phyloP scores from a whole-genome alignment of 805 yeast species.

The Ogataea kodamae region DNA sequence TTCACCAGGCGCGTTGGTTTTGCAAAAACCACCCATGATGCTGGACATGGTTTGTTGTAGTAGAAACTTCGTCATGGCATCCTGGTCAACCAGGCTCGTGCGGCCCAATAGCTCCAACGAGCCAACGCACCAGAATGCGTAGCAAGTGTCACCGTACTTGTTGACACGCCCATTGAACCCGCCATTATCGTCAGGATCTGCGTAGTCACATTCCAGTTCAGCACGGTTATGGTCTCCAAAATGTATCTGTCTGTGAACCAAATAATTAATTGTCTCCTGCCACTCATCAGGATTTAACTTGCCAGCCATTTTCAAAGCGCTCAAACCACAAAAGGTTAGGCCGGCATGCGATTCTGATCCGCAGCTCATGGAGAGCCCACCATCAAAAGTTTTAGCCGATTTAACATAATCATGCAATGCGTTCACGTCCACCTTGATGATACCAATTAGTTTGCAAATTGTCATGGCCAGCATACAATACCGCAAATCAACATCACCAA shows the following conservation, averaged over 20 bases:
- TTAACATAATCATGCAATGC: conserved; percentile 38
- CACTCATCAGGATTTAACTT: conserved; percentile 28
- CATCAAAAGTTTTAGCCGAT: conserved; percentile 44
- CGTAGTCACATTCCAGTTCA: conserved; percentile 30
- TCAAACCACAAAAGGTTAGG: conserved; percentile 78
- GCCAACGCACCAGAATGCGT: conserved; percentile 78
- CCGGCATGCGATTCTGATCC: conserved; percentile 78
- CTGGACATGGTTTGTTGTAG: conserved; percentile 54
- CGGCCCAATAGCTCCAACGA: conserved; percentile 44
- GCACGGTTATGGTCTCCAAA: conserved; percentile 31
- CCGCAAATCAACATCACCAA: conserved; percentile 68
- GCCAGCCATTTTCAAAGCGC: conserved; percentile 47
- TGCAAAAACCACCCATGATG: conserved; percentile 74
- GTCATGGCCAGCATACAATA: conserved; percentile 71
- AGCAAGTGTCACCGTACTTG: conserved; percentile 83
- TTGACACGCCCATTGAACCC: conserved; percentile 87
- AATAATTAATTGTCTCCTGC: conserved; percentile 50
- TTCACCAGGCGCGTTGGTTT: conserved; percentile 50
- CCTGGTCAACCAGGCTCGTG: conserved; percentile 34
- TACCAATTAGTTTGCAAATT: conserved; percentile 47
- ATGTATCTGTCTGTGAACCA: conserved; percentile 59
- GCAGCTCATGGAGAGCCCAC: conserved; percentile 63
- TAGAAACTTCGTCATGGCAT: conserved; percentile 41
- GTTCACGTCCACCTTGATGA: conserved; percentile 42
- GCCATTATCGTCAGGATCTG: conserved; percentile 56